These are phyloP conservation scores for Rosa multiflora DNA, from an alignment of 306 rosid genomes.

Conservation along the genomic window DNA sequence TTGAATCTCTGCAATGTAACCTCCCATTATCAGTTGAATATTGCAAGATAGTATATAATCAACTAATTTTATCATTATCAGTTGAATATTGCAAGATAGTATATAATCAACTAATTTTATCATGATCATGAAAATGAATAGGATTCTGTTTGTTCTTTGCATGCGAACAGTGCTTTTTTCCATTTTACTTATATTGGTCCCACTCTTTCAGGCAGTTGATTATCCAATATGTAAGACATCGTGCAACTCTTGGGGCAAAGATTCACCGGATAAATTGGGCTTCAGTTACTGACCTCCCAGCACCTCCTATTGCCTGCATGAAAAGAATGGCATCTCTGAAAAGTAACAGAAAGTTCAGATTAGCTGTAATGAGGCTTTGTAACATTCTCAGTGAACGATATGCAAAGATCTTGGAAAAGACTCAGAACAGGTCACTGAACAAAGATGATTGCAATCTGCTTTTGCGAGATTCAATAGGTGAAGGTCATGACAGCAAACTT, in stretches of 20 bases:
- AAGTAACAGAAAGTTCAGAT: slow-evolving; percentile 52
- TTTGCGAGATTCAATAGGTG: slow-evolving; percentile 37
- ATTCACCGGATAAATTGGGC: slow-evolving; percentile 73
- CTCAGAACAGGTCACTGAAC: slow-evolving; percentile 35
- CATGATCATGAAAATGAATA: not conserved
- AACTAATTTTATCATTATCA: not conserved
- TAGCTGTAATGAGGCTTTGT: slow-evolving; percentile 80
- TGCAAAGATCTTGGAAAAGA: slow-evolving; percentile 54
- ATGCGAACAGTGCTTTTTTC: not conserved
- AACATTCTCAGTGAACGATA: slow-evolving; percentile 70
- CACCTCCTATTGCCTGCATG: slow-evolving; percentile 63
- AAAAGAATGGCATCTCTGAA: slow-evolving; percentile 71
- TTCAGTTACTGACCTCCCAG: slow-evolving; percentile 72
- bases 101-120: not conserved
- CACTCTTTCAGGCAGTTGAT: slow-evolving; percentile 68
- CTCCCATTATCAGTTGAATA: not conserved
- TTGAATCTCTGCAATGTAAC: not conserved
- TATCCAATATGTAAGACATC: slow-evolving; percentile 79
- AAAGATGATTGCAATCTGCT: slow-evolving; percentile 46
- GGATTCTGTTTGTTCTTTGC: slow-evolving; percentile 1
- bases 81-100: not conserved
- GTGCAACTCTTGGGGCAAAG: slow-evolving; percentile 71
- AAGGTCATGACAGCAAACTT: slow-evolving; percentile 25
- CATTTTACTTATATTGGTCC: slow-evolving; percentile 23
- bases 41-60: not conserved